Conservation (phyloP, 176 grass and related monocot species). For the Cenchrus fungigraminus region DNA sequence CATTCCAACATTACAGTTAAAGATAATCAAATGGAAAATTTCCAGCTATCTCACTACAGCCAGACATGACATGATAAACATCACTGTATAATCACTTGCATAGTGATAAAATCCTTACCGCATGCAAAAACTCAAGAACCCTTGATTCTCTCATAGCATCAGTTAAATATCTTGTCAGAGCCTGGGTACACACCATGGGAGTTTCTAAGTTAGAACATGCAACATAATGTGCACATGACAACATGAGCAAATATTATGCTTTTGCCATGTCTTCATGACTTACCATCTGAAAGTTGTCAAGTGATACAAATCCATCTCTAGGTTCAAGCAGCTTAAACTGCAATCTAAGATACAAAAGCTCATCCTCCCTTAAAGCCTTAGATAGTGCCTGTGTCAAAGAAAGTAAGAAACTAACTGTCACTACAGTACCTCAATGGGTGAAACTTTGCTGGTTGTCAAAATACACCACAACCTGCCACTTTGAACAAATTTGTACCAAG, state of each 20-base stretch:
- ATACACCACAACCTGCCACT: conserved; percentile 16
- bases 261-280: conserved; percentile 35
- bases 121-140: conserved; percentile 71
- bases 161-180: conserved; percentile 62
- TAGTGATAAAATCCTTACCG: conserved; percentile 48
- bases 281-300: conserved; percentile 87
- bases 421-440: background rate
- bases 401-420: conserved; percentile 16
- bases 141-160: conserved; percentile 83
- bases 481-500: background rate
- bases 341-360: conserved; percentile 81
- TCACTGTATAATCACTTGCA: conserved; percentile 7
- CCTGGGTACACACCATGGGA: conserved; percentile 56
- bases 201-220: conserved; percentile 1
- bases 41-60: background rate
- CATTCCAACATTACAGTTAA: conserved; percentile 4
- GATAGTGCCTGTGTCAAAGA: conserved; percentile 75
- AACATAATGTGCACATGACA: background rate
- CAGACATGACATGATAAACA: background rate
- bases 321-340: conserved; percentile 91
- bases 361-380: conserved; percentile 86
- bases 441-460: conserved; percentile 1
- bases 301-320: conserved; percentile 72
- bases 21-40: background rate
- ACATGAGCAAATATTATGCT: conserved; percentile 21